Evolutionary conservation across 441 rosid species (phyloP), one percentile per base, ranked within the genome.

Genomic region (Brassica hybrid): DNA sequence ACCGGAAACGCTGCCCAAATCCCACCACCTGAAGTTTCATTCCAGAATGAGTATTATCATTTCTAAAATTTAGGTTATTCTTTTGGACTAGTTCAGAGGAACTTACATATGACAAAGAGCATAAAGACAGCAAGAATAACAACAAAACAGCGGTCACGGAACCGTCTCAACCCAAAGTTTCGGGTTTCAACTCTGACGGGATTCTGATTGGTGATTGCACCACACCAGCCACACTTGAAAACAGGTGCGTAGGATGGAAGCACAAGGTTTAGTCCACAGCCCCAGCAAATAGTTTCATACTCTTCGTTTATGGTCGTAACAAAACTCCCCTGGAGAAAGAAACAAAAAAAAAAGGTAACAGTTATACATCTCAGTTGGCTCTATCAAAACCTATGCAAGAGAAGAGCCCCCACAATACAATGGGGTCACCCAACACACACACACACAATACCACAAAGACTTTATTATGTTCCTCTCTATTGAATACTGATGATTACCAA

Each of bases 181-280:
- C 87, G 83, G 83, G 86, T 83, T 69, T 85, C 88, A 16, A 74
- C 81, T 75, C 83, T 84, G 68, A 45, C 67, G 6, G 83, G 73
- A 30, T 85, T 86, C 72, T 84, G 87, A 77, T 83, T 84, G 5
- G 99, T 91, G 74, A 94, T 83, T 30, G 99, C 99, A 80, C 97
- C 99, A 85, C 99, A 94, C 99, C 97, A 94, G 30, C 94, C 93
- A 67, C 97, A 94, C 80, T 91, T 92, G 71, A 94, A 92, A 85
- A 88, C 63, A 65, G 89, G 89, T 0, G 92, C 73, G 12, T 84
- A 81, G 63, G 97, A 81, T 11, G 96, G 94, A 76, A 91, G 92
- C 78, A 89, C 85, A 73, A 89, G 91, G 60, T 83, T 88, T 41
- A 92, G 73, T 77, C 97, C 98, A 79, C 98, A 94, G n/a, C 98